Percentiles rank a stretch among this genome's conserved stretches.
Evolutionary conservation across 2,329 filamentous ascomycete genomes (phyloP).

Genomic region (Acephala macrosclerotiorum): DNA sequence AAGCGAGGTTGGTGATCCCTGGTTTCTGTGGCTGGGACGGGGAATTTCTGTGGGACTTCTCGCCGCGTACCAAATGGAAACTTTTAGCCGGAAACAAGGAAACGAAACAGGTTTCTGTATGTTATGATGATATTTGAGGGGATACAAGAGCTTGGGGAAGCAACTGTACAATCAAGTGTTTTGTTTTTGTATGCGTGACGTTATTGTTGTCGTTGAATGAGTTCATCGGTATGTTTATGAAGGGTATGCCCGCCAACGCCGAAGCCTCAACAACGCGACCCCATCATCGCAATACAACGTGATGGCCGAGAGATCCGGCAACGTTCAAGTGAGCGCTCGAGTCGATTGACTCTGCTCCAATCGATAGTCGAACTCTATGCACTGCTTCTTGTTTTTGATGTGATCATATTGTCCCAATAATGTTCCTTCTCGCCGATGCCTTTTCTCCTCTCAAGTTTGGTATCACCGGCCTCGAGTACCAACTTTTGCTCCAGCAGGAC

Average conservation of each 20-base stretch:
- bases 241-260: background rate
- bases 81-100: conserved; percentile 6
- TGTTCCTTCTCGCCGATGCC: no score
- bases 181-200: conserved; percentile 14
- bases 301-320: background rate
- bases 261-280: background rate
- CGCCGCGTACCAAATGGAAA: background rate
- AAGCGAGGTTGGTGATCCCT: conserved; percentile 3
- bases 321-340: background rate
- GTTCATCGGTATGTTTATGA: background rate
- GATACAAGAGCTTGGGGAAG: background rate
- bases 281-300: background rate
- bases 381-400: background rate
- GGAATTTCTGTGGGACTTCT: background rate
- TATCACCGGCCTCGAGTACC: background rate
- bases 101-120: background rate
- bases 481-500: background rate
- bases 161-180: background rate
- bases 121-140: background rate
- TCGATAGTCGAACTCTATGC: background rate
- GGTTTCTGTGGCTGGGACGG: background rate
- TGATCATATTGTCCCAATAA: no score
- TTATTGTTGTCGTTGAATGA: conserved; percentile 1
- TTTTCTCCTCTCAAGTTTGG: no score
- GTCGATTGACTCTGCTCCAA: background rate